Base-by-base conservation (phyloP, 2,329 filamentous ascomycete genomes). In the Harringtonia lauricola region DNA sequence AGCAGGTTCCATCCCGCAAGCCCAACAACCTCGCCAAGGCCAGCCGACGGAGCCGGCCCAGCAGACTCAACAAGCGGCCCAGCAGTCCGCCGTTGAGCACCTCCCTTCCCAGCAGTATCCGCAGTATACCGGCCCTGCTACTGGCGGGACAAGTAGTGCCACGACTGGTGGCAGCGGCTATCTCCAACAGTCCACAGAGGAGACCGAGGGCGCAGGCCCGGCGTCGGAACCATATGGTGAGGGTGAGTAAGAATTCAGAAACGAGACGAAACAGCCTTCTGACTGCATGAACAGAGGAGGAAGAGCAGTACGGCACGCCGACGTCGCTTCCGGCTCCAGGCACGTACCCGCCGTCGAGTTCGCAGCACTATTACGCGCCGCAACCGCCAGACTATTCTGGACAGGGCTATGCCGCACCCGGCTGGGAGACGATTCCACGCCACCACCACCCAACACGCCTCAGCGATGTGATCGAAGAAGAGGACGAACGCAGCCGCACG, bases 381-480 rank as follows among this genome's bases (percentile, higher is more conserved):
- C 45, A 47, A 8, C 39, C 47, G 5, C 51, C 50, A 17, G 82
- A 87, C 54, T 87, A 87, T 56, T 70, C 72, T 6, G 82, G 81
- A 36, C 66, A 76, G 36, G 79, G 74, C 19, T 86, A 81, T 61
- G 79, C 70, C 8, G 74, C 76, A 2, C 72, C 79, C 3, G 81
- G 76, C 15, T 94, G 86, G 86, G 85, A 92, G 50, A 65, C 67
- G n/a, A 31, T 51, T 6, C 81, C 82, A 21, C 74, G 80, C 44
- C 88, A 94, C 61, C 86, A 92, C 52, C 87, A 95, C 62, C 88
- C 88, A 0, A 94, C 88, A 9, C 71, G 89, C 45, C 67, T 95
- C 49, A 94, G 87, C 59, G 88, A 94, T 62, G 88, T 95, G 24
- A 72, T 92, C 26, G 83, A 88, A 57, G 87, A 87, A 57, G 83